Evolutionary conservation across 345 rosid species (phyloP).

Genomic region (Eucalyptus fibrosa): DNA sequence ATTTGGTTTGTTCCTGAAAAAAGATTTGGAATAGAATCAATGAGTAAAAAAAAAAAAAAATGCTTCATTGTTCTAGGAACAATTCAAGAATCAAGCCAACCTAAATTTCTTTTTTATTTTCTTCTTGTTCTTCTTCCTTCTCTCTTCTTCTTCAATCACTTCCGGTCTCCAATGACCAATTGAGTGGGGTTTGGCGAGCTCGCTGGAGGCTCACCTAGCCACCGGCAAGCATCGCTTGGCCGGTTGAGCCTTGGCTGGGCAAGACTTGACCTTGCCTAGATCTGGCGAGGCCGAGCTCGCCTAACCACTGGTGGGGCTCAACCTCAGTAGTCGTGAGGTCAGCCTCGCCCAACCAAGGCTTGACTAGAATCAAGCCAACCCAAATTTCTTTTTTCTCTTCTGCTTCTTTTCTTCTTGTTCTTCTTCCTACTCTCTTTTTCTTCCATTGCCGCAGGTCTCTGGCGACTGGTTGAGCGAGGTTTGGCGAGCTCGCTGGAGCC

Average conservation of each 20-base stretch:
- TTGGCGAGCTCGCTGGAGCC: rapidly evolving
- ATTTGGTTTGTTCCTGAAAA: no score
- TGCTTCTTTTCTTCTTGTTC: no score
- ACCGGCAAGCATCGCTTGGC: rapidly evolving
- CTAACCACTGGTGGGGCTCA: rapidly evolving
- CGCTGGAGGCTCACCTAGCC: rapidly evolving
- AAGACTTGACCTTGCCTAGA: no score
- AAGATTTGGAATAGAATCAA: rapidly evolving
- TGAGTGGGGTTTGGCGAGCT: rapidly evolving
- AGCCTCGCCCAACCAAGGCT: rapidly evolving
- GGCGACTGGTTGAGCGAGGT: rapidly evolving
- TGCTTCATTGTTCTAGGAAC: rapidly evolving
- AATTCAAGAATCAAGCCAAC: rapidly evolving
- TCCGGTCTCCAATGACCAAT: rapidly evolving
- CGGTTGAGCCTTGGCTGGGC: rapidly evolving
- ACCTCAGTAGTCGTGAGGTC: rapidly evolving
- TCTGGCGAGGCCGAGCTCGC: rapidly evolving
- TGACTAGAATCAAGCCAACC: no score
- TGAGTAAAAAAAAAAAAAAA: no score
- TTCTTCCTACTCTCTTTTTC: no score
- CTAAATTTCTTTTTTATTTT: no score
- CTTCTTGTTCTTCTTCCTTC: no score
- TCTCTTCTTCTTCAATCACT: no score
- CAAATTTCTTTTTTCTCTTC: no score
- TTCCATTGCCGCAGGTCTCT: rapidly evolving